Conservation (phyloP, 805 yeast genomes). For the Kuraishia floccosa region DNA sequence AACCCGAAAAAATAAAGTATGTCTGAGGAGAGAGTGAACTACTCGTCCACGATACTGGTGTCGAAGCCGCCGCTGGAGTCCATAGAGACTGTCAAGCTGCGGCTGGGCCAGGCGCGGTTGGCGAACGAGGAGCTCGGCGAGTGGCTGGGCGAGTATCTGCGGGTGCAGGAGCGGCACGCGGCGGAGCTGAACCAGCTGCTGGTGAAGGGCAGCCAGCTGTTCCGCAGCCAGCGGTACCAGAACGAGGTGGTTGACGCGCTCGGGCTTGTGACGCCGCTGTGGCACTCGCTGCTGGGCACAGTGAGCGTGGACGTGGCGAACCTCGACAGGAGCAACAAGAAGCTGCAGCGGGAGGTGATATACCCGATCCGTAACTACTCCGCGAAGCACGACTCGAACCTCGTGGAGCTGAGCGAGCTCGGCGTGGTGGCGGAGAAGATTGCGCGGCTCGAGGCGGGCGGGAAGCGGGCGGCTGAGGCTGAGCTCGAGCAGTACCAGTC, state of each 20-base stretch:
- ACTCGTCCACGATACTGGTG: conserved; percentile 20
- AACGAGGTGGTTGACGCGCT: conserved; percentile 35
- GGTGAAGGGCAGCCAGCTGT: conserved; percentile 21
- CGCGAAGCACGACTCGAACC: conserved; percentile 35
- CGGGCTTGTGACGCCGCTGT: conserved; percentile 30
- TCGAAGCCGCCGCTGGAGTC: conserved; percentile 45
- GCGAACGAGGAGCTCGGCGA: conserved; percentile 51
- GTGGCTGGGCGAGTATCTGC: conserved; percentile 45
- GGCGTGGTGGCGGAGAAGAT: conserved; percentile 13
- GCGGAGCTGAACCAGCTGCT: conserved; percentile 29
- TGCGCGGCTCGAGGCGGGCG: conserved; percentile 7
- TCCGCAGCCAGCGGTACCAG: conserved; percentile 28
- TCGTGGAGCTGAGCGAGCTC: conserved; percentile 27
- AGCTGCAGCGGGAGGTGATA: conserved; percentile 42
- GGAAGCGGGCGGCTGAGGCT: conserved; percentile 1
- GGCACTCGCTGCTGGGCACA: conserved; percentile 29
- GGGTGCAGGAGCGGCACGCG: conserved; percentile 34
- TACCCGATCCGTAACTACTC: conserved; percentile 41
- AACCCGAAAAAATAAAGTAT: background rate
- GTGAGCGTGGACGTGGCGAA: conserved; percentile 34
- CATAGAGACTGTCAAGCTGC: conserved; percentile 44
- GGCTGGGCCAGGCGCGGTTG: conserved; percentile 41
- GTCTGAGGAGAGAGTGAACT: conserved; percentile 10
- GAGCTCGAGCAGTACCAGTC: conserved; percentile 25
- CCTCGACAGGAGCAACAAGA: conserved; percentile 33